Base-by-base conservation (phyloP, 73 alveolate species). In the Paramecium bursaria region DNA sequence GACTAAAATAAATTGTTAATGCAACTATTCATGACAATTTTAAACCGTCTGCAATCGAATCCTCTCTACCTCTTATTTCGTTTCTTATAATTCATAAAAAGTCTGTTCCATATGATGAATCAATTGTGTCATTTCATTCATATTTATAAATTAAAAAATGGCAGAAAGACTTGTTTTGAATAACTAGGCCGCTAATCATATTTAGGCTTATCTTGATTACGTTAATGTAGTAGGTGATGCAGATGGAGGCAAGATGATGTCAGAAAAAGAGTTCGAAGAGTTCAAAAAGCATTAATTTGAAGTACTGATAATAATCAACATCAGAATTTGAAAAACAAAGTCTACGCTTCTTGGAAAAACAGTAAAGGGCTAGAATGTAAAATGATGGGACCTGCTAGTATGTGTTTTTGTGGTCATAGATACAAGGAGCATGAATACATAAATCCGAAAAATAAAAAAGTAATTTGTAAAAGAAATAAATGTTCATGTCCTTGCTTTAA, bases 331-430 rank as follows among this genome's bases (percentile, higher is more conserved):
- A 79, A 79, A 25, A 95, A 96, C 47, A 90, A 95, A 88, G 86
- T 95, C 25, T 96, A 95, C 77, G 97, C 94, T 4, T 50, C 86
- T 23, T 96, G 99, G 98, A 92, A 95, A 44, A 96, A 96, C 75
- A 74, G 93, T 9, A 46, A 86, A 23, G 98, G 97, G 3, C 49
- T 77, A 35, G 99, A 96, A 76, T 96, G 99, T 51, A 95, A 95
- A 86, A 88, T 92, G 55, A 92, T 96, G 46, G 99, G 99, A 6
- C 99, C 98, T 13, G 92, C 90, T 54, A 91, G 98, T 19, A 94
- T 90, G 88, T 96, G 99, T 86, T 96, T 95, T 88, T 96, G 99
- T 87, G 98, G 96, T 44, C 99, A 96, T 90, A 57, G 99, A 85
- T 96, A 88, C 85, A 96, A 96, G 88, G 97, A 94, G 31, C 99